These are phyloP conservation scores for Saturnispora besseyi DNA, from an alignment of 805 yeast species.

Conservation along the genomic window DNA sequence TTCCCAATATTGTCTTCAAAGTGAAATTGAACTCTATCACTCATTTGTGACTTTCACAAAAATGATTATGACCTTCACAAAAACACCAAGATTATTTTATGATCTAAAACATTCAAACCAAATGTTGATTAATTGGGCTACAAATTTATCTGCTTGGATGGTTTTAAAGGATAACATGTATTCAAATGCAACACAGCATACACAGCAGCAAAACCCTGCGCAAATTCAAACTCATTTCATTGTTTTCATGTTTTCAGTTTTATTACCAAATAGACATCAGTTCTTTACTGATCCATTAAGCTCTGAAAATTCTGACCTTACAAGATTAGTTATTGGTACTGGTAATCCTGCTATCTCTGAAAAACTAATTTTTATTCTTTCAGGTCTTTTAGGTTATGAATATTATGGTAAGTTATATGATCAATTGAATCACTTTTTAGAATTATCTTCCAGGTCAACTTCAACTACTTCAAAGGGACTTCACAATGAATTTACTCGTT, in stretches of 20 bases:
- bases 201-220: background rate
- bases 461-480: background rate
- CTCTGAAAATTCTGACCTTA: conserved; percentile 12
- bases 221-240: conserved; percentile 26
- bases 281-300: conserved; percentile 30
- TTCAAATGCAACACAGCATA: background rate
- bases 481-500: background rate
- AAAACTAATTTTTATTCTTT: conserved; percentile 42
- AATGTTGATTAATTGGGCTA: conserved; percentile 41
- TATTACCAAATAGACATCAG: conserved; percentile 31
- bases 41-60: conserved; percentile 31
- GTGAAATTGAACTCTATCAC: conserved; percentile 35
- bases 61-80: conserved; percentile 31
- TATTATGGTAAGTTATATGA: conserved; percentile 14
- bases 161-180: conserved; percentile 40
- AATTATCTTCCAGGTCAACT: conserved; percentile 1
- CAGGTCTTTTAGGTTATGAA: conserved; percentile 38
- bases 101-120: conserved; percentile 33
- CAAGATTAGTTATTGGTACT: conserved; percentile 43
- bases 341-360: conserved; percentile 51
- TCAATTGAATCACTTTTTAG: conserved; percentile 4
- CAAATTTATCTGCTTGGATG: conserved; percentile 44
- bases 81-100: conserved; percentile 39
- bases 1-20: conserved; percentile 32
- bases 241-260: conserved; percentile 38